phyloP scores from a whole-genome alignment of 352 stramenopile genomes.

The Globisporangium echinulatum region DNA sequence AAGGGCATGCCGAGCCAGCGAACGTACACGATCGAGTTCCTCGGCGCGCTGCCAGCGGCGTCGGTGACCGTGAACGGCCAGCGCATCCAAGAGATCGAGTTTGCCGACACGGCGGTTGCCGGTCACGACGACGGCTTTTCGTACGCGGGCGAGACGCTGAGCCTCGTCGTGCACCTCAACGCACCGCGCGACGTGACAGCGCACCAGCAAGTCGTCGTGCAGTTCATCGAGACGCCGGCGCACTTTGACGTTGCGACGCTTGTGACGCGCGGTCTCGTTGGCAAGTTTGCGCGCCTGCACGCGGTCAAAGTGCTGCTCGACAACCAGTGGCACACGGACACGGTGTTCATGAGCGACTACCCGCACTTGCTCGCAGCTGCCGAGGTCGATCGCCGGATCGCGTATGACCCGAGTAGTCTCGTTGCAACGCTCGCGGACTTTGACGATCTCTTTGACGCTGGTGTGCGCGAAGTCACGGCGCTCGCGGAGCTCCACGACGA shows the following conservation, averaged over 20 bases:
- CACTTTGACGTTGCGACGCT: conserved; percentile 8
- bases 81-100: conserved; percentile 9
- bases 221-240: conserved; percentile 12
- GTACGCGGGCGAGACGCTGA: conserved; percentile 19
- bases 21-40: conserved; percentile 21
- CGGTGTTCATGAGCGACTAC: conserved; percentile 25
- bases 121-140: conserved; percentile 10
- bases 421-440: conserved; percentile 12
- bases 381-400: conserved; percentile 16
- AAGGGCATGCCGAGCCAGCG: conserved; percentile 3
- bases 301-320: conserved; percentile 25
- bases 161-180: conserved; percentile 16
- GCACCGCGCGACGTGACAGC: conserved; percentile 1
- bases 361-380: conserved; percentile 16
- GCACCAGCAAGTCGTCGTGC: conserved; percentile 4
- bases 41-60: conserved; percentile 10
- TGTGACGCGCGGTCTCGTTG: conserved; percentile 14
- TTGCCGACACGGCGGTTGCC: conserved; percentile 2
- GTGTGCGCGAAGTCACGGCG: conserved; percentile 9
- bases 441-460: conserved; percentile 5
- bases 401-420: conserved; percentile 16
- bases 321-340: conserved; percentile 20
- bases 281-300: conserved; percentile 22
- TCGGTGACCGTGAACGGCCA: conserved; percentile 18
- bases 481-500: conserved; percentile 10